Base-by-base conservation (phyloP, 768 basidiomycete genomes). In the Xanthoconium purpureum region DNA sequence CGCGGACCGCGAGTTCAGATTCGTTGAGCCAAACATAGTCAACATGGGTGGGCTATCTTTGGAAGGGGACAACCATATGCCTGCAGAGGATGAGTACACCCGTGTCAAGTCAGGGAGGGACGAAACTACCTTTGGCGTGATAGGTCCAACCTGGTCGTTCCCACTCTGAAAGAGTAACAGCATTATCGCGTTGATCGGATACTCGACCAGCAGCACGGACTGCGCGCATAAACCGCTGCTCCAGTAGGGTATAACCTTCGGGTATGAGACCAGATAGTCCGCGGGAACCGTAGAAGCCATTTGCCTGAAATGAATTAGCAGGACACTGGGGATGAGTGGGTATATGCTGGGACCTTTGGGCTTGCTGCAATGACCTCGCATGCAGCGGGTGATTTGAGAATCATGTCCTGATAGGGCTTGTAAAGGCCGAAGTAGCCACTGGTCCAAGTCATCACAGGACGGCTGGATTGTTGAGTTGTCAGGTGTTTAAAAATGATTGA, bases 401-500 rank as follows among this genome's bases (percentile, higher is more conserved):
- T 76, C 37, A 87, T 75, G 30, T 84, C 75, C 66, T 91, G 91
- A 69, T 98, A 98, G 13, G 80, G 82, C 55, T 79, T 75, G 66
- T 89, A 90, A 33, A 98, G 75, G 8, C 90, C 90, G 68, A 99
- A 98, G 73, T 99, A 99, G 12, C 97, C 97, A 64, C 88, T 94
- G 8, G 97, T 99, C 66, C 98, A 75, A 68, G 97, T 91, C 30
- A 88, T 71, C 17, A 81, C 64, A n/a, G 83, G 83, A 17, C 20
- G 18, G 14, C 28, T 37, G 56, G 47, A 12, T 36, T 38, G 44
- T 18, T 60, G 49, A 18, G 62, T 63, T 6, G 69, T 65, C 29
- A 87, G 59, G 54, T 77, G 70, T n/a, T 80, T 66, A 61, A 92
- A 90, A 24, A 94, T 77, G 33, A 76, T 68, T 7, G 73, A 62